phyloP scores from a whole-genome alignment of 768 basidiomycete genomes.

The Psilocybe cyanescens region DNA sequence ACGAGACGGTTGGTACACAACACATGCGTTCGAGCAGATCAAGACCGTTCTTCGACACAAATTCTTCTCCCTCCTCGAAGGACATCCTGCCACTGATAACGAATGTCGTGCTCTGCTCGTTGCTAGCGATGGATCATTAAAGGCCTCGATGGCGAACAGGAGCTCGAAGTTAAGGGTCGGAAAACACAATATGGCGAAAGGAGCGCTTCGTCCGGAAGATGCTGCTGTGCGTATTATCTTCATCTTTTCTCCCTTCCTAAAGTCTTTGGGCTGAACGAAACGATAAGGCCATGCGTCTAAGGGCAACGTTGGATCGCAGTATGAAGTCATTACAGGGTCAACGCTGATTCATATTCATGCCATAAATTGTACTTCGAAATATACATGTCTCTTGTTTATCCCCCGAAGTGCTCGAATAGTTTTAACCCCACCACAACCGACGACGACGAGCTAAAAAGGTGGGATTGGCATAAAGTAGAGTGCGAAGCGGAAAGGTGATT shows the following conservation, averaged over 20 bases:
- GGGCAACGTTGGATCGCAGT: conserved; percentile 65
- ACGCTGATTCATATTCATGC: conserved; percentile 18
- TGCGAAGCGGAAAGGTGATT: conserved; percentile 6
- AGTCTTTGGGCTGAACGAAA: not conserved
- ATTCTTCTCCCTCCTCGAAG: conserved; percentile 77
- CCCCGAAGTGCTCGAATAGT: not conserved
- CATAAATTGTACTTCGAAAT: not conserved
- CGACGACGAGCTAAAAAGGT: not conserved
- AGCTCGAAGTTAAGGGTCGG: conserved; percentile 62
- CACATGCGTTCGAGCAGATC: conserved; percentile 78
- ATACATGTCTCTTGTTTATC: not conserved
- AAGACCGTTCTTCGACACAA: conserved; percentile 86
- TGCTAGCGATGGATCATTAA: conserved; percentile 41
- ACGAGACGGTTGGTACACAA: conserved; percentile 89
- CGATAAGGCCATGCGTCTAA: conserved; percentile 66
- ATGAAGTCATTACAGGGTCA: conserved; percentile 40
- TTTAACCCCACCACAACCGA: not conserved
- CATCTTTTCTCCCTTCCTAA: not conserved
- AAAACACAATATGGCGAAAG: conserved; percentile 91
- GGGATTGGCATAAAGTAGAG: not conserved
- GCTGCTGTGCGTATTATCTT: conserved; percentile 62
- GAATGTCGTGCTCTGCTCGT: conserved; percentile 71
- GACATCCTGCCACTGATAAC: conserved; percentile 70
- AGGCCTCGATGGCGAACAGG: conserved; percentile 41
- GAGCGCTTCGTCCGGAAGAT: conserved; percentile 80